Percentiles rank a stretch among this genome's conserved stretches.
These are phyloP conservation scores for Vitis labrusca DNA, from an alignment of 164 flowering plant genomes.

Conservation along the genomic window DNA sequence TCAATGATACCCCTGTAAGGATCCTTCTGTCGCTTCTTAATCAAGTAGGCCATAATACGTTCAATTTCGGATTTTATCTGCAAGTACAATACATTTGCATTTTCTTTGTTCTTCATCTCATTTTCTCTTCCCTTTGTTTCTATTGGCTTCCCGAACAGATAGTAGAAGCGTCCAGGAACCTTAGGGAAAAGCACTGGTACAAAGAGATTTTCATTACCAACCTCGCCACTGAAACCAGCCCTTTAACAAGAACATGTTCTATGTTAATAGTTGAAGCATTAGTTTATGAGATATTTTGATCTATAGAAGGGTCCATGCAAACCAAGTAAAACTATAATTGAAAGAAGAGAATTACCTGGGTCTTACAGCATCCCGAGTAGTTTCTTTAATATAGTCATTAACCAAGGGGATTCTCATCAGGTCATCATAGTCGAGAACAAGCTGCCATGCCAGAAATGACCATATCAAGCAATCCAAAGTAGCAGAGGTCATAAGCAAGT, in stretches of 20 bases:
- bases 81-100: constrained; percentile 61
- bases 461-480: background rate
- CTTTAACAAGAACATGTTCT: constrained; percentile 25
- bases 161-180: constrained; percentile 83
- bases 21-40: constrained; percentile 75
- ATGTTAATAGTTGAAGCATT: background rate
- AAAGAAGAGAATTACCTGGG: constrained; percentile 41
- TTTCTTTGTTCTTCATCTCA: constrained; percentile 41
- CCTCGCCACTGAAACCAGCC: constrained; percentile 47
- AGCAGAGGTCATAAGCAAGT: background rate
- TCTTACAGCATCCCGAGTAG: constrained; percentile 17
- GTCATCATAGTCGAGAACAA: constrained; percentile 76
- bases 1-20: constrained; percentile 66
- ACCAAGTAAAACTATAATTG: background rate
- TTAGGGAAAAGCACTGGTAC: constrained; percentile 71
- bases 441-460: constrained; percentile 16
- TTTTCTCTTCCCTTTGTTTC: constrained; percentile 56
- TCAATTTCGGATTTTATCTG: constrained; percentile 69
- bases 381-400: constrained; percentile 39
- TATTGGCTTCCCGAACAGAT: constrained; percentile 81
- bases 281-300: too few relatives aligned
- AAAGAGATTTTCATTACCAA: constrained; percentile 45
- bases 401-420: constrained; percentile 59
- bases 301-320: background rate
- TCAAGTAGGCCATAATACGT: constrained; percentile 44